Evolutionary conservation across 768 basidiomycete species (phyloP), one percentile per base, ranked within the genome.

Genomic region (Macrolepiota dolichaula): DNA sequence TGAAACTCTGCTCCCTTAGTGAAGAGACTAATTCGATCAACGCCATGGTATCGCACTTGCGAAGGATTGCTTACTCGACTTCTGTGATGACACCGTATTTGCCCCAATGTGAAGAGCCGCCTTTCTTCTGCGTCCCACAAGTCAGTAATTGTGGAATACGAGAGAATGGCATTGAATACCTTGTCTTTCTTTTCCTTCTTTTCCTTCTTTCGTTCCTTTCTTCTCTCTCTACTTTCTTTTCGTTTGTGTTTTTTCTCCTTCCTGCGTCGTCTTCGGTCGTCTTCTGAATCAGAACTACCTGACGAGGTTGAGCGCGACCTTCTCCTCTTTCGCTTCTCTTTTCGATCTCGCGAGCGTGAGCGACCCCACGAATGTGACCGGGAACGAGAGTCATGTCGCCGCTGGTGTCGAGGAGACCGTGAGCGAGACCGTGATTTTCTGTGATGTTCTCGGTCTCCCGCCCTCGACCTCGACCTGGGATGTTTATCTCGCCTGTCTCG

Each of bases 1-100:
- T 91, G 83, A 72, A 96, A 97, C 74, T 97, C 95, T 62, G 87
- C 83, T 32, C 84, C 85, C 69, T 94, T 96, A 58, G 81, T 87
- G 69, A 89, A 92, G 57, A 94, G 83, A 68, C 94, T 95, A 24
- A 49, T 7, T 3, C 29, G 7, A 32, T 32, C 22, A 62, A 2
- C 49, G 46, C 17, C 62, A 13, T 15, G 38, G 27, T 44, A 35
- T 32, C 3, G 7, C 29, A 7, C 7, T n/a, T 46, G 50, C 58
- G 13, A 55, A 51, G 44, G 17, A 44, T 55, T 17, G 80, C 91
- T 69, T 66, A 96, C 94, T 96, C 94, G 2, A 83, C 70, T 68
- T 96, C 95, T 32, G 82, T 82, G 59, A 97, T 94, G 57, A 92
- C 82, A 2, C 95, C 95, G 72, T 91, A 89, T 73, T 92, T 94